These are phyloP conservation scores for Pinus tabuliformis DNA, from an alignment of 75 land plant genomes.

Conservation along the genomic window DNA sequence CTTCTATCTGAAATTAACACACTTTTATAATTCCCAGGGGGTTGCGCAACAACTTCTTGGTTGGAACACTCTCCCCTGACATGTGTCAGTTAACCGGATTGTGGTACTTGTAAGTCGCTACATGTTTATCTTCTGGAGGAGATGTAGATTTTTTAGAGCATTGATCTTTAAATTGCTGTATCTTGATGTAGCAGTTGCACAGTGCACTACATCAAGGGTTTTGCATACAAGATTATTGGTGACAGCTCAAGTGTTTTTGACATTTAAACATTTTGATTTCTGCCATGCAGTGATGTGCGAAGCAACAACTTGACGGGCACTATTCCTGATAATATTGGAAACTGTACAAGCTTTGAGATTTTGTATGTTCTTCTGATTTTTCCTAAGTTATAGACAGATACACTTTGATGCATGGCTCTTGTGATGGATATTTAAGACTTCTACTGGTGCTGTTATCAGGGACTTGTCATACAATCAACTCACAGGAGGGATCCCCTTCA, in stretches of 20 bases:
- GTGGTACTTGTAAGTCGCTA: conserved; percentile 85
- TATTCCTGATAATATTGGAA: conserved; percentile 87
- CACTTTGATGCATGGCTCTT: background rate
- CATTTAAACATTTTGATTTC: background rate
- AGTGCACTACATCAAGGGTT: background rate
- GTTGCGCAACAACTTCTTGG: conserved; percentile 67
- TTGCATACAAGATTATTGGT: background rate
- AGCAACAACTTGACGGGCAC: conserved; percentile 89
- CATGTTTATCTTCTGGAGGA: background rate
- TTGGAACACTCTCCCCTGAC: conserved; percentile 77
- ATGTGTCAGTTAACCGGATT: conserved; percentile 85
- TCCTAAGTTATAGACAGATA: background rate
- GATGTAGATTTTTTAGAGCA: background rate
- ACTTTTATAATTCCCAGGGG: conserved; percentile 31
- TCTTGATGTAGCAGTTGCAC: background rate
- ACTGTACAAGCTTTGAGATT: conserved; percentile 78
- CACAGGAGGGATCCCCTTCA: conserved; percentile 87
- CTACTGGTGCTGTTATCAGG: conserved; percentile 20
- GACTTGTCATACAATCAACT: conserved; percentile 86
- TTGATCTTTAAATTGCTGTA: background rate
- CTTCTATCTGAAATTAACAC: background rate
- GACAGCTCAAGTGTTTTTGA: background rate
- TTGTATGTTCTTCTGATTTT: conserved; percentile 44
- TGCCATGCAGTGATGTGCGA: conserved; percentile 72
- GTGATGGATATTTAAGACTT: background rate